A percentile compares a stretch with the other conserved stretches of the same genome.
phyloP scores from a whole-genome alignment of 768 basidiomycete genomes.

The Russula griseocarnosa region DNA sequence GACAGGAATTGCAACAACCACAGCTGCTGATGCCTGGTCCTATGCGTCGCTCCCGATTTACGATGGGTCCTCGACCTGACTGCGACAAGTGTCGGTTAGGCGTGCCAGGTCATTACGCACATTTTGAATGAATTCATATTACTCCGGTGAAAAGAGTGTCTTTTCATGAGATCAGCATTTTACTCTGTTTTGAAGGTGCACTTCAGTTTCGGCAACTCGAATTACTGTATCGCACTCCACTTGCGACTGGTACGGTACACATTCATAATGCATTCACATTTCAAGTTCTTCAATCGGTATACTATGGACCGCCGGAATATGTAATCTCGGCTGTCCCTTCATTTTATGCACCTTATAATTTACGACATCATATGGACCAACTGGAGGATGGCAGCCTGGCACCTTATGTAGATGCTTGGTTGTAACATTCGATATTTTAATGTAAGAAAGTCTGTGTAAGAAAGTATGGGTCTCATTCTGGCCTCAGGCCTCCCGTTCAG shows the following conservation, averaged over 20 bases:
- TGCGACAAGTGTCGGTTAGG: constrained; percentile 62
- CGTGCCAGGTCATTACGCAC: constrained; percentile 70
- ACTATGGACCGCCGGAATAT: not conserved
- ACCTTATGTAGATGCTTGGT: not conserved
- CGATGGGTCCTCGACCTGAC: constrained; percentile 68
- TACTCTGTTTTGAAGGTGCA: not conserved
- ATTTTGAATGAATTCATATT: constrained; percentile 46
- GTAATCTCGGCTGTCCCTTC: not conserved
- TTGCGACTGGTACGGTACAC: not conserved
- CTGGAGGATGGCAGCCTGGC: not conserved
- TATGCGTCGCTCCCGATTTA: constrained; percentile 47
- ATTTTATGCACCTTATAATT: not conserved
- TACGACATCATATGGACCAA: not conserved
- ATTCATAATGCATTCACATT: not conserved
- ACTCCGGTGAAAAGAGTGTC: not conserved
- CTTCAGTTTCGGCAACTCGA: not conserved
- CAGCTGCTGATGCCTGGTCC: constrained; percentile 18
- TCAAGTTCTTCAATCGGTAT: not conserved
- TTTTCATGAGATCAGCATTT: not conserved
- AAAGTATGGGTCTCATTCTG: too few relatives aligned
- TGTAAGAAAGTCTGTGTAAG: too few relatives aligned
- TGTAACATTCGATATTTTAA: too few relatives aligned
- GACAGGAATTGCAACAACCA: constrained; percentile 25
- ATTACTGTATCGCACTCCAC: not conserved
- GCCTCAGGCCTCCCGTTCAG: too few relatives aligned